Evolutionary conservation across 768 basidiomycete species (phyloP), one percentile per base, ranked within the genome.

Genomic region (Rhizopogon rudus): DNA sequence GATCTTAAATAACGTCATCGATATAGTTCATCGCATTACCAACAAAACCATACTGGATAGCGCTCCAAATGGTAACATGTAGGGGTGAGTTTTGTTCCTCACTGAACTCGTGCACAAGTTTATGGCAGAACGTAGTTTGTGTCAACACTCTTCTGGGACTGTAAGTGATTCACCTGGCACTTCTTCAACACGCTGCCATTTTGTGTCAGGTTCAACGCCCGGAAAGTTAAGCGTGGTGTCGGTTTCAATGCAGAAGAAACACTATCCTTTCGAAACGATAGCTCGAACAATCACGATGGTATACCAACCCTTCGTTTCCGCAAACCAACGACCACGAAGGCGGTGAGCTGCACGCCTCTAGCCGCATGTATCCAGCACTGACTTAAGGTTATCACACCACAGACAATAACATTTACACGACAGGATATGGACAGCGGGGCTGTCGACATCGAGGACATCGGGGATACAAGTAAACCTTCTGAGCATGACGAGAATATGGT

Each of bases 171-270:
- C 14, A 25, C 39, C 25, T 17, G 3, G 25, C 10, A 1, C 2
- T 22, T 40, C 9, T 12, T 3, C 1, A 7, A 1, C 28, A 4
- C 6, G 22, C 20, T 41, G 5, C 9, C 10, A 7, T 16, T 37
- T 37, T 42, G 37, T 16, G 6, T n/a, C 22, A 69, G 69, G 7
- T 66, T 69, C n/a, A 69, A 66, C 20, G 52, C 49, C 28, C 69
- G 68, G 9, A 46, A 61, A 8, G 46, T 58, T 2, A 53, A 20
- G 16, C 44, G 35, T 0, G 69, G 68, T 0, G 51, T 52, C 0
- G 68, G 68, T 37, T 2, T 66, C n/a, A 55, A 69, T 5, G 64
- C 66, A 52, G 68, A 69, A 46, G 64, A 61, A 1, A 59, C 65
- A 9, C 14, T 57, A 0, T 39, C 42, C 0, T 54, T 56, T 31